These are phyloP conservation scores for Fagopyrum esculentum DNA, from an alignment of 148 eudicot genomes.

Conservation along the genomic window DNA sequence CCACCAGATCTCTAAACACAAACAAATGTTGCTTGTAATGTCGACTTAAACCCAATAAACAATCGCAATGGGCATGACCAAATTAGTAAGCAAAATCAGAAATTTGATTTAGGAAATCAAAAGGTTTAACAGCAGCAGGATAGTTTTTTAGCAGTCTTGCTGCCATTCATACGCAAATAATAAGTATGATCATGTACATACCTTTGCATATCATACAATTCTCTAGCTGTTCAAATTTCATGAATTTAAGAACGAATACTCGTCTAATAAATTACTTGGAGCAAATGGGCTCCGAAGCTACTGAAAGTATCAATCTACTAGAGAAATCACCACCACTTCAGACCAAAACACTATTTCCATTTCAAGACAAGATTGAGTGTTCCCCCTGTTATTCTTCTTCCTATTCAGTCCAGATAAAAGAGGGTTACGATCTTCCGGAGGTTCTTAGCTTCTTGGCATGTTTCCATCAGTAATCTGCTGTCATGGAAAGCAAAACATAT, in stretches of 20 bases:
- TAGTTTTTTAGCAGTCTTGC: not conserved
- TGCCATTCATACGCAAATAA: not conserved
- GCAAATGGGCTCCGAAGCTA: conserved; percentile 30
- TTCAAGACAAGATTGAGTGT: not conserved
- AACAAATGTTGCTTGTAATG: no score
- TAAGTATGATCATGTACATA: not conserved
- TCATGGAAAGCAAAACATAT: conserved; percentile 98
- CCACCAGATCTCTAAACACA: no score
- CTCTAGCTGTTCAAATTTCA: not conserved
- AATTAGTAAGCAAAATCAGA: not conserved
- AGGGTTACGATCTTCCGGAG: conserved; percentile 93
- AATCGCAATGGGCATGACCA: not conserved
- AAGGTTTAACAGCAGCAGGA: not conserved
- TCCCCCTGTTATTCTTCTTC: not conserved
- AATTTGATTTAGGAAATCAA: not conserved
- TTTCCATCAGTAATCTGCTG: conserved; percentile 91
- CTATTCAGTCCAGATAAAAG: conserved; percentile 68
- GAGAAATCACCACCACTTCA: conserved; percentile 3
- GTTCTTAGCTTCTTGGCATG: conserved; percentile 97
- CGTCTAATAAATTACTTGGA: conserved; percentile 20
- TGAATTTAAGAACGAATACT: not conserved
- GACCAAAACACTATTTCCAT: conserved; percentile 12
- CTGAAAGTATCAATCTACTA: conserved; percentile 10
- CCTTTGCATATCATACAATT: conserved; percentile 2
- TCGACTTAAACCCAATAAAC: not conserved